A percentile compares a stretch with the other conserved stretches of the same genome.
Evolutionary conservation across 2,329 filamentous ascomycete genomes (phyloP).

Genomic region (Ceratocystis huliohia): DNA sequence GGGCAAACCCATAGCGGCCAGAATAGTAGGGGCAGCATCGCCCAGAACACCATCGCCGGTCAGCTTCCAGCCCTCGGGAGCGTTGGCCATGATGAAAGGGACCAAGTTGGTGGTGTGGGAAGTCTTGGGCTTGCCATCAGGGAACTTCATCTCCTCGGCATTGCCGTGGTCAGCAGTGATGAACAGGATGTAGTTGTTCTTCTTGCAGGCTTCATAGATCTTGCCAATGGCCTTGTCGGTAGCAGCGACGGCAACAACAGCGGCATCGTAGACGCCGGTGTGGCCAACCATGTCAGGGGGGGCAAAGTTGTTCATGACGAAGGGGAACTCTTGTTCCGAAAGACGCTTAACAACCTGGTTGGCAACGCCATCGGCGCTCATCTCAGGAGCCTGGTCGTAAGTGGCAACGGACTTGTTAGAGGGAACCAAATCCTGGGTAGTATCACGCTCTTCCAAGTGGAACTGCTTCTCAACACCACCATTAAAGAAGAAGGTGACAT

Average conservation of each 20-base stretch:
- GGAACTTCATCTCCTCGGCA: slow-evolving; percentile 97
- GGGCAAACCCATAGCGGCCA: slow-evolving; percentile 79
- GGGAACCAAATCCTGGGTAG: slow-evolving; percentile 63
- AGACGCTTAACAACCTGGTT: slow-evolving; percentile 83
- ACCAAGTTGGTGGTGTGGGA: slow-evolving; percentile 97
- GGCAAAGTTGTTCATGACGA: slow-evolving; percentile 99
- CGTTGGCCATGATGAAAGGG: slow-evolving; percentile 95
- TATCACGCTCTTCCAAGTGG: slow-evolving; percentile 78
- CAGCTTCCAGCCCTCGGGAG: slow-evolving; percentile 75
- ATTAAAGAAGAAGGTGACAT: slow-evolving; percentile 99
- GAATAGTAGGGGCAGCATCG: slow-evolving; percentile 88
- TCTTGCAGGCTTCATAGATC: slow-evolving; percentile 88
- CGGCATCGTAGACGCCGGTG: slow-evolving; percentile 93
- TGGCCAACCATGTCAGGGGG: slow-evolving; percentile 99
- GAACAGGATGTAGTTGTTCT: slow-evolving; percentile 84
- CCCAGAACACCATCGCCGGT: slow-evolving; percentile 85
- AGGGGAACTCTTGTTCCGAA: slow-evolving; percentile 73
- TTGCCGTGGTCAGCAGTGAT: slow-evolving; percentile 96
- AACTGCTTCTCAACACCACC: slow-evolving; percentile 96
- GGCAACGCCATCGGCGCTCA: slow-evolving; percentile 85
- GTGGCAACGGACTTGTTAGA: slow-evolving; percentile 84
- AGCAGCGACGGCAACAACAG: slow-evolving; percentile 67
- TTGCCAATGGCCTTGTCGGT: slow-evolving; percentile 90
- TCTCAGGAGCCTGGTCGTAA: slow-evolving; percentile 88
- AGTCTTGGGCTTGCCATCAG: slow-evolving; percentile 92